Base-by-base conservation (phyloP, 345 rosid species). In the Rhodomyrtus tomentosa region DNA sequence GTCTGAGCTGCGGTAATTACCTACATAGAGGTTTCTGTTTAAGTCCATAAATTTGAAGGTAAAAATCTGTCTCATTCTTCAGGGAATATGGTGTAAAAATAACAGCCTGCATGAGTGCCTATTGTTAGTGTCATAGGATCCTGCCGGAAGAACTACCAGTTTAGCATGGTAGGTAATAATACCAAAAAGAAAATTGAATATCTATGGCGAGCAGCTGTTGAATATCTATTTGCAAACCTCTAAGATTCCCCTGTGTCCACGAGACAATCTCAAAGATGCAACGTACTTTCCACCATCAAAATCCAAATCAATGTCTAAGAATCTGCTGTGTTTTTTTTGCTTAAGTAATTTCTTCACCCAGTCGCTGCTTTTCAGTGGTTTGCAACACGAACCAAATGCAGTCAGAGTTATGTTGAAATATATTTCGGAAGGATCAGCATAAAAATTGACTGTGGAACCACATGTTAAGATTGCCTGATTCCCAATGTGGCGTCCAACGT, bases 341-440 rank as follows among this genome's bases (percentile, higher is more conserved):
- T 94, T 94, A 83, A 87, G 90, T 86, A 96, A 88, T 90, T 90
- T 96, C 90, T 93, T 95, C 84, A 91, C 90, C 99, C 96, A 96
- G 87, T 96, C 98, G 62, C 93, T 89, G 85, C 96, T 94, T 86
- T 93, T 95, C 82, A 95, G 92, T 83, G 98, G 94, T 90, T 95
- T 93, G 91, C 96, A 95, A 89, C 92, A 90, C 54, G 90, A 89
- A 84, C 88, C 86, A 87, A 91, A 92, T 87, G 90, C 90, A 87
- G 90, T 88, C 85, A 96, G 87, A 80, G 94, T 93, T 85, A 94
- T 91, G 83, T 87, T 91, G 84, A 96, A 91, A 89, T 89, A 92
- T 80, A 96, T 89, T 84, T 91, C 84, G 73, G 93, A 88, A 81
- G 97, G 99, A 91, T 96, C 92, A 87, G 88, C 96, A 91, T 93